Evolutionary conservation across 192 early-diverging fungal genomes (phyloP).

Genomic region (Podila horticola): DNA sequence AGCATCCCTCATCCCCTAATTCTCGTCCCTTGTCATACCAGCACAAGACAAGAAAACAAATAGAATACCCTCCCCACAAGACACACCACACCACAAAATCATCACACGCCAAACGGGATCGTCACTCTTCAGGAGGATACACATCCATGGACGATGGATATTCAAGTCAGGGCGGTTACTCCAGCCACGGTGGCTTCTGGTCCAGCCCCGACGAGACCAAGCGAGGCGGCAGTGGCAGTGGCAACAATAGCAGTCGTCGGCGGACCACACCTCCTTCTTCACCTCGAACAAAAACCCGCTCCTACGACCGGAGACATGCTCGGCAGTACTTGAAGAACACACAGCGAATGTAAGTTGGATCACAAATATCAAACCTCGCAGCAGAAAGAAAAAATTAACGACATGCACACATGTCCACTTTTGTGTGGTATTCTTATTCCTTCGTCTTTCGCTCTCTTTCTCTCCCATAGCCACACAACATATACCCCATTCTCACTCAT

Average conservation of each 20-base stretch:
- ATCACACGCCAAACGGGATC: neutral
- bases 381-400: no score
- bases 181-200: conserved; percentile 40
- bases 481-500: conserved; percentile 53
- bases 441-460: neutral
- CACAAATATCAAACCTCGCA: no score
- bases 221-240: conserved; percentile 22
- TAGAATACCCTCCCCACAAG: neutral
- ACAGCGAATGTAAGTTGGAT: conserved; percentile 29
- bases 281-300: conserved; percentile 31
- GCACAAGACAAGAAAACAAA: no score
- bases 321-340: conserved; percentile 51
- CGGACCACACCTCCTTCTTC: conserved; percentile 35
- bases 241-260: conserved; percentile 17
- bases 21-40: neutral
- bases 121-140: conserved; percentile 9
- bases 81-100: neutral
- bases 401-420: no score
- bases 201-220: conserved; percentile 39
- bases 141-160: conserved; percentile 52
- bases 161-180: conserved; percentile 50
- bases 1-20: neutral
- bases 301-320: conserved; percentile 45
- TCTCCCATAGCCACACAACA: conserved; percentile 43
- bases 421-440: neutral